A percentile compares a stretch with the other conserved stretches of the same genome.
Evolutionary conservation across 2,329 filamentous ascomycete genomes (phyloP).

Genomic region (Aspergillus sp.): DNA sequence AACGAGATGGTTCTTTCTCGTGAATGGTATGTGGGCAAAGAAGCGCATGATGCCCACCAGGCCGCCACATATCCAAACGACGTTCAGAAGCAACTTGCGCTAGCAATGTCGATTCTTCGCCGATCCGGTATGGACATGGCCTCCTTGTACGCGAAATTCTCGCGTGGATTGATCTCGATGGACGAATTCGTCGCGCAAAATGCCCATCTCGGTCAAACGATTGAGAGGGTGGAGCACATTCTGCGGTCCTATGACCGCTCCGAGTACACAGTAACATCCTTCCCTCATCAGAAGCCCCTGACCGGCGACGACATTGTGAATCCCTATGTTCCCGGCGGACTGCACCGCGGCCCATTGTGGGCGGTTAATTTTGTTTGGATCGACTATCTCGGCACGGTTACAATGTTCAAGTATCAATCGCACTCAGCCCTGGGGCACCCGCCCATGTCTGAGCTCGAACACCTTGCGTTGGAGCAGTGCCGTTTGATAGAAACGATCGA

Average conservation of each 20-base stretch:
- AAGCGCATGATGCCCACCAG: constrained; percentile 55
- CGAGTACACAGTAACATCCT: constrained; percentile 54
- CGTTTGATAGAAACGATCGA: constrained; percentile 72
- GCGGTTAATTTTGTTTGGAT: constrained; percentile 63
- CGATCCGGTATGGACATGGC: constrained; percentile 73
- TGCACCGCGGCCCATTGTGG: constrained; percentile 64
- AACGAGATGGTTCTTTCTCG: constrained; percentile 63
- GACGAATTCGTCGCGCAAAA: constrained; percentile 59
- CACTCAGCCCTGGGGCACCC: constrained; percentile 47
- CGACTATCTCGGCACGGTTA: constrained; percentile 67
- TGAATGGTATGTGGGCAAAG: constrained; percentile 65
- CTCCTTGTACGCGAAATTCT: constrained; percentile 61
- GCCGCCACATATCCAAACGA: constrained; percentile 51
- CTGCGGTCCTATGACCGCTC: constrained; percentile 57
- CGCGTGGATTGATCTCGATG: constrained; percentile 53
- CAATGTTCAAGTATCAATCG: constrained; percentile 73
- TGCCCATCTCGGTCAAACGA: constrained; percentile 38
- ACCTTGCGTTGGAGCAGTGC: constrained; percentile 60
- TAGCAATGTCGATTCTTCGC: constrained; percentile 56
- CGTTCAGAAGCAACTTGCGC: constrained; percentile 57
- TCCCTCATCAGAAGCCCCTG: constrained; percentile 45
- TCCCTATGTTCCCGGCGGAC: constrained; percentile 58
- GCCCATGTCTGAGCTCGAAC: constrained; percentile 45
- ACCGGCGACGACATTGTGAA: constrained; percentile 61
- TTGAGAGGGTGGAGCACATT: constrained; percentile 35